Conservation (phyloP, 1,284 basidiomycete genomes). For the Ceratorhiza oryzae-sativae region DNA sequence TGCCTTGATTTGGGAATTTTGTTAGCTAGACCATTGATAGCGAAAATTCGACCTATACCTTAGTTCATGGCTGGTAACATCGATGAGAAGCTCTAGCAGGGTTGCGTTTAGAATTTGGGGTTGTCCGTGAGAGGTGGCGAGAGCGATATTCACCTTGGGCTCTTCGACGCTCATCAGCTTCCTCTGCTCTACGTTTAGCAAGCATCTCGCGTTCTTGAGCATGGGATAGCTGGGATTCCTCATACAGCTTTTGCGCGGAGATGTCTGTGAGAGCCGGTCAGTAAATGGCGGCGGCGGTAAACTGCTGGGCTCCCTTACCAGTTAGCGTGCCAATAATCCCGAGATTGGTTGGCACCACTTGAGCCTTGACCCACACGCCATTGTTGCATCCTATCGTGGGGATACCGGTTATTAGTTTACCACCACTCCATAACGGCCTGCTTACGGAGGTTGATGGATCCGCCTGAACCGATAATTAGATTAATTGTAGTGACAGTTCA, state of each 20-base stretch:
- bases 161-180: constrained; percentile 47
- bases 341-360: constrained; percentile 11
- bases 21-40: neutral
- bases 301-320: neutral
- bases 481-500: neutral
- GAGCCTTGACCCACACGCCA: constrained; percentile 39
- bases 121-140: neutral
- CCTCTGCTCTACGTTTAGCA: constrained; percentile 46
- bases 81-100: constrained; percentile 46
- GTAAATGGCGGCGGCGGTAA: neutral
- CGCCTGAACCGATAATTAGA: constrained; percentile 8
- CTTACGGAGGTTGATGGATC: constrained; percentile 45
- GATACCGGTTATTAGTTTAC: neutral
- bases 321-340: constrained; percentile 40
- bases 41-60: constrained; percentile 25
- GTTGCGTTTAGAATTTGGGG: constrained; percentile 45
- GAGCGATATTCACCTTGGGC: constrained; percentile 44
- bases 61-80: constrained; percentile 48
- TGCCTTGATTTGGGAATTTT: constrained; percentile 35
- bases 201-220: constrained; percentile 46
- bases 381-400: constrained; percentile 43
- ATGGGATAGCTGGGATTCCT: constrained; percentile 45
- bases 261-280: constrained; percentile 42
- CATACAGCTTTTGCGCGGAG: constrained; percentile 46
- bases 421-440: neutral